Percentiles rank a stretch among this genome's conserved stretches.
Evolutionary conservation across 108 stramenopile species (phyloP).

Genomic region (Pseudonitzschia pungens): DNA sequence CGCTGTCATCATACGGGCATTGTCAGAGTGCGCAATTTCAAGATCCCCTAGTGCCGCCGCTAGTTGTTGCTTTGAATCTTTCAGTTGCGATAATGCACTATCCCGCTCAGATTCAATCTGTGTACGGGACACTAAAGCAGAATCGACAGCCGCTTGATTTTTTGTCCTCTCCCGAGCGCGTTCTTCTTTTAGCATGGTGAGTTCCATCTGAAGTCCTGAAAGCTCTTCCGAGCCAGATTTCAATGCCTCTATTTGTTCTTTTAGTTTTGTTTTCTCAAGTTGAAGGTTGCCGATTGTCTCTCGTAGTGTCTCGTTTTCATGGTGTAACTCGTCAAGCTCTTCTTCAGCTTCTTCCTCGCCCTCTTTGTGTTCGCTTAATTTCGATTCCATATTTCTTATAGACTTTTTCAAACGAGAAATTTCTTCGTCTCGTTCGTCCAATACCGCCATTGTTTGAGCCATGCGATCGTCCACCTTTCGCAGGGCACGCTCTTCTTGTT

Average conservation of each 20-base stretch:
- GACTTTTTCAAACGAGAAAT: constrained; percentile 31
- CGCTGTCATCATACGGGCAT: constrained; percentile 61
- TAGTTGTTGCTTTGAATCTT: constrained; percentile 74
- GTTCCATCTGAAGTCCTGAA: constrained; percentile 67
- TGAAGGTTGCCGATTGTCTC: constrained; percentile 53
- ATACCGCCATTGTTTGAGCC: constrained; percentile 58
- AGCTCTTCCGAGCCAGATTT: constrained; percentile 56
- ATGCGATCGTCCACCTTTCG: constrained; percentile 44
- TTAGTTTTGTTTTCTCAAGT: constrained; percentile 50
- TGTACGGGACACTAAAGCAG: constrained; percentile 41
- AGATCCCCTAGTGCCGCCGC: constrained; percentile 73
- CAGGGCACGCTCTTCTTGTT: constrained; percentile 33
- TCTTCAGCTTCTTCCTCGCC: constrained; percentile 48
- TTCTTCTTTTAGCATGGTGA: constrained; percentile 79
- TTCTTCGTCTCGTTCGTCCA: constrained; percentile 57
- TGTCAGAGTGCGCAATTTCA: constrained; percentile 73
- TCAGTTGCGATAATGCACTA: constrained; percentile 52
- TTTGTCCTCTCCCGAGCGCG: constrained; percentile 59
- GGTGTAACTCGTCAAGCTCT: constrained; percentile 63
- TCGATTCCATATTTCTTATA: constrained; percentile 34
- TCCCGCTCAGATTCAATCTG: constrained; percentile 63
- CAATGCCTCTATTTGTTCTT: constrained; percentile 45
- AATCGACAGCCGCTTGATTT: constrained; percentile 42
- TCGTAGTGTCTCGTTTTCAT: constrained; percentile 75
- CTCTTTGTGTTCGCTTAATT: constrained; percentile 43